phyloP scores from a whole-genome alignment of 2,329 filamentous ascomycete genomes.

The Fusarium armeniacum region DNA sequence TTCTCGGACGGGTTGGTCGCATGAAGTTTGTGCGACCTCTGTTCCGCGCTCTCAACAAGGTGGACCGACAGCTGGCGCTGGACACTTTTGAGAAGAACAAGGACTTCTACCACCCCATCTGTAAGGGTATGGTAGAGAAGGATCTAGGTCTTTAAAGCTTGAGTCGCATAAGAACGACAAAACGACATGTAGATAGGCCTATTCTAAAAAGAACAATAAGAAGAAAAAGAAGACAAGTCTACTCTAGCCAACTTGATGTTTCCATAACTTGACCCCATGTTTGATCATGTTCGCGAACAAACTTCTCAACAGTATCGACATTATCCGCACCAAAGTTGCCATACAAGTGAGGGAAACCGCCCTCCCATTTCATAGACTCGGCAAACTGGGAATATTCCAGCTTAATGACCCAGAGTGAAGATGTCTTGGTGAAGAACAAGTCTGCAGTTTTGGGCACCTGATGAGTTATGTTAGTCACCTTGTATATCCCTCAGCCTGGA shows the following conservation, averaged over 20 bases:
- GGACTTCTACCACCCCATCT: slow-evolving; percentile 97
- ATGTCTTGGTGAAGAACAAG: slow-evolving; percentile 59
- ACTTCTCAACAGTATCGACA: slow-evolving; percentile 62
- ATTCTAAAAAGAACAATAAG: neutral
- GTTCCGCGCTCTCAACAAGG: slow-evolving; percentile 80
- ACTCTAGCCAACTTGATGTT: slow-evolving; percentile 59
- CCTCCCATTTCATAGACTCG: slow-evolving; percentile 67
- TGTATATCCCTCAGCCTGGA: neutral
- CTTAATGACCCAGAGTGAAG: slow-evolving; percentile 66
- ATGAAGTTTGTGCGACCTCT: slow-evolving; percentile 98
- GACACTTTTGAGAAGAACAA: slow-evolving; percentile 88
- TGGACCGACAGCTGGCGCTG: slow-evolving; percentile 80
- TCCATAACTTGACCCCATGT: slow-evolving; percentile 64
- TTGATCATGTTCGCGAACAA: slow-evolving; percentile 60
- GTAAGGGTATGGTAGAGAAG: slow-evolving; percentile 87
- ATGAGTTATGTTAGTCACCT: slow-evolving; percentile 39
- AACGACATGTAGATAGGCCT: slow-evolving; percentile 1
- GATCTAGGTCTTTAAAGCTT: slow-evolving; percentile 68
- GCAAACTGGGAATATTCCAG: slow-evolving; percentile 63
- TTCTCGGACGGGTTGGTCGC: slow-evolving; percentile 85
- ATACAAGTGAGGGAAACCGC: slow-evolving; percentile 71
- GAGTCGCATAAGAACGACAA: neutral
- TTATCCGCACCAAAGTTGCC: slow-evolving; percentile 68
- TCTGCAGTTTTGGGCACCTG: slow-evolving; percentile 62
- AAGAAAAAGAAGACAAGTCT: slow-evolving; percentile 17